phyloP scores from a whole-genome alignment of 441 rosid species.

The Macaranga tanarius region DNA sequence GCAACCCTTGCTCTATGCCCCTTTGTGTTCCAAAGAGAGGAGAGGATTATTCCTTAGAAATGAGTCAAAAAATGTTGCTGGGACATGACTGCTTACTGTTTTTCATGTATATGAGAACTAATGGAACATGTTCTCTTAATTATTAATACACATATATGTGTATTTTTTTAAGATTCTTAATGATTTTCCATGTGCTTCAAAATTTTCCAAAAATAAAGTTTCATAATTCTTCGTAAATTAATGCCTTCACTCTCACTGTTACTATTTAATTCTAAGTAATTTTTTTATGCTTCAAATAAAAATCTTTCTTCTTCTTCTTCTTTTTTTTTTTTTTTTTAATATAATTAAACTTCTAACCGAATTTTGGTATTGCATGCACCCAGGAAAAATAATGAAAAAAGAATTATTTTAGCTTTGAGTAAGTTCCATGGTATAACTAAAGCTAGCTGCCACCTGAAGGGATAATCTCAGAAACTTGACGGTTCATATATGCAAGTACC shows the following conservation, averaged over 20 bases:
- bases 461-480: too few relatives aligned
- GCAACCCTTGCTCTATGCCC: not conserved
- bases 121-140: conserved; percentile 11
- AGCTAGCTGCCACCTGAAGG: not conserved
- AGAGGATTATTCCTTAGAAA: conserved; percentile 11
- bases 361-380: not conserved
- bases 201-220: not conserved
- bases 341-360: too few relatives aligned
- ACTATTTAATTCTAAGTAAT: not conserved
- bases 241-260: not conserved
- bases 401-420: not conserved
- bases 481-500: too few relatives aligned
- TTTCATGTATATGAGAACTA: not conserved
- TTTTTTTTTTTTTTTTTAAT: too few relatives aligned
- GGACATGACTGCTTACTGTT: conserved; percentile 6
- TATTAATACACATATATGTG: not conserved
- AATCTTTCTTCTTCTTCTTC: too few relatives aligned
- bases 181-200: conserved; percentile 5
- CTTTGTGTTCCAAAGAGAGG: not conserved
- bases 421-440: not conserved
- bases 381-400: not conserved
- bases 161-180: conserved; percentile 8
- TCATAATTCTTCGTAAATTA: not conserved
- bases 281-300: not conserved
- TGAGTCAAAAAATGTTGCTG: conserved; percentile 23